Percentiles rank a stretch among this genome's conserved stretches.
Evolutionary conservation across 768 basidiomycete species (phyloP).

Genomic region (Floccularia luteovirens): DNA sequence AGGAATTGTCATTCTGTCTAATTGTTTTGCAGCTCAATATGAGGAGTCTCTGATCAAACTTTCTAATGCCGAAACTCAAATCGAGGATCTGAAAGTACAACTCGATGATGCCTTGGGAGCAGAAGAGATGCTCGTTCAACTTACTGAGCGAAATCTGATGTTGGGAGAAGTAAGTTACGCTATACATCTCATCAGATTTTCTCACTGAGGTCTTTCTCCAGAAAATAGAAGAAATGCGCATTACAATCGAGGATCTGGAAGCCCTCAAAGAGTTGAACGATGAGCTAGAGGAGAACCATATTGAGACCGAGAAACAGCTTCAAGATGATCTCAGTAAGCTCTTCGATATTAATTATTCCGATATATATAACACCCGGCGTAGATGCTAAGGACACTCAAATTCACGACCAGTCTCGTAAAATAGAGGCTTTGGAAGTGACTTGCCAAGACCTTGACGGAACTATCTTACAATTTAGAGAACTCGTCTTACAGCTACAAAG

Average conservation of each 20-base stretch:
- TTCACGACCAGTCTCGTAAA: conserved; percentile 60
- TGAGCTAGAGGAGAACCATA: conserved; percentile 93
- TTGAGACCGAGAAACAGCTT: conserved; percentile 87
- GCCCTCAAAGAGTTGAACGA: conserved; percentile 94
- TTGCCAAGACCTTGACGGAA: conserved; percentile 79
- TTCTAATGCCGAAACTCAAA: conserved; percentile 82
- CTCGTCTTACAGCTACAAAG: conserved; percentile 77
- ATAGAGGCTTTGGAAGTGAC: conserved; percentile 67
- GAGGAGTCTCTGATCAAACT: conserved; percentile 76
- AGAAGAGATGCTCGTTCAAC: conserved; percentile 92
- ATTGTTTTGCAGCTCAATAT: conserved; percentile 51
- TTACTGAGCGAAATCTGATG: conserved; percentile 90
- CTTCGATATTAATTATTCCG: neutral
- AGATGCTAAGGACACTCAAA: conserved; percentile 64
- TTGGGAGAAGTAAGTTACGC: conserved; percentile 82
- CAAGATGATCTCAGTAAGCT: conserved; percentile 81
- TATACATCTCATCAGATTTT: no score
- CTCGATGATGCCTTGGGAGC: conserved; percentile 93
- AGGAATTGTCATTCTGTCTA: neutral
- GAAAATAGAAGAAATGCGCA: conserved; percentile 98
- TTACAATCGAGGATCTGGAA: conserved; percentile 94
- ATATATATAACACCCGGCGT: neutral
- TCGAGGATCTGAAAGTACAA: conserved; percentile 90
- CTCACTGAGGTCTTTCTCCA: no score
- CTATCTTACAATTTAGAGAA: conserved; percentile 90